Evolutionary conservation across 2,329 filamentous ascomycete species (phyloP), one percentile per base, ranked within the genome.

Genomic region (Trichoderma lentiforme): DNA sequence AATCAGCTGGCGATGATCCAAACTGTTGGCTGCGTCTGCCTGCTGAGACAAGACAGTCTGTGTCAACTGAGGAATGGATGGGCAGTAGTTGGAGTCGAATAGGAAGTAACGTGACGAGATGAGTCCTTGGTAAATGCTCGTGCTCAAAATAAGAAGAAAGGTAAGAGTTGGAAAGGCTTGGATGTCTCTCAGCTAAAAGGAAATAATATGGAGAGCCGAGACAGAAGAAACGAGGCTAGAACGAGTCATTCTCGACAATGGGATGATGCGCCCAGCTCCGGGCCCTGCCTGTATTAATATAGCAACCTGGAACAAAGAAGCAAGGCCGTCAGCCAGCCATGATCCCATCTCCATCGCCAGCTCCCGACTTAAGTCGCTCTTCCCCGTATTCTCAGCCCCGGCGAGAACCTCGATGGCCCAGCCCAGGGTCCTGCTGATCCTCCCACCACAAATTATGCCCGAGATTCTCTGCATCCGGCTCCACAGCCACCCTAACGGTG

Each of bases 371-470:
- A 51, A 61, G 61, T 69, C 36, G 66, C 66, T 69, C 66, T 39
- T 36, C 34, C 9, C 63, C 63, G 47, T 56, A 32, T 57, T 57
- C 47, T 66, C 62, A 43, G 21, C 62, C 62, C 32, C 14, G 47
- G n/a, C 14, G 36, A 51, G 53, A 58, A 26, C 65, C 56, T 47
- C 36, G 15, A 69, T 61, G 36, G 66, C 26, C 56, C 66, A 51
- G 66, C 11, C 36, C 18, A 61, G 56, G 56, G 26, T 51, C 66
- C 66, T 69, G 56, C 26, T 61, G 66, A 69, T 69, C 66, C 36
- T 24, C 43, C 26, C 39, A 30, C 63, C 39, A 9, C 43, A 61
- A 69, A 53, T 53, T 61, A 60, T 69, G 28, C 8, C 66, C 51
- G 66, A 61, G 36, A 69, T 61, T 28, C 66, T 43, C 18, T 61